Conservation (phyloP, 345 rosid genomes). For the Sonneratia alba region DNA sequence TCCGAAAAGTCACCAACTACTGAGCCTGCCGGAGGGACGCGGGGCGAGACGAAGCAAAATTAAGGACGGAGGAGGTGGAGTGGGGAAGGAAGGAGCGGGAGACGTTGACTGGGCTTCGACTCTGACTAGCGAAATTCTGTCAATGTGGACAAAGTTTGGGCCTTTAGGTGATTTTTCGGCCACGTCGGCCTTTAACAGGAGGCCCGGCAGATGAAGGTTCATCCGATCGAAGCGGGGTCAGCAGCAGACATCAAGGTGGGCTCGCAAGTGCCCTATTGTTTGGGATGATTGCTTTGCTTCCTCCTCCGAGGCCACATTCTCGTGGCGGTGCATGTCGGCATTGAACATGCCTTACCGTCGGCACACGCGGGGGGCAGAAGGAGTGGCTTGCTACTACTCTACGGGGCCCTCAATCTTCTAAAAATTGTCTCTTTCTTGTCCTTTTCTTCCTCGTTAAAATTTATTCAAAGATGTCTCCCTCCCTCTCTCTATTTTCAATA, state of each 20-base stretch:
- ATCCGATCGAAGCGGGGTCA: too few relatives aligned
- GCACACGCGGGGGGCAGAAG: slow-evolving; percentile 5
- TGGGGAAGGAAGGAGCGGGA: not conserved
- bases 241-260: not conserved
- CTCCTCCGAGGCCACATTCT: not conserved
- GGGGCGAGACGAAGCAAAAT: not conserved
- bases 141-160: not conserved
- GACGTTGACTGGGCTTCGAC: not conserved
- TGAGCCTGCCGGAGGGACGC: not conserved
- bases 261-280: not conserved
- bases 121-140: not conserved
- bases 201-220: too few relatives aligned
- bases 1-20: slow-evolving; percentile 1
- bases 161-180: too few relatives aligned
- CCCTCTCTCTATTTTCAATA: too few relatives aligned
- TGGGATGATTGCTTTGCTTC: not conserved
- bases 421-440: too few relatives aligned
- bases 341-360: slow-evolving; percentile 36
- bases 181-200: too few relatives aligned
- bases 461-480: too few relatives aligned
- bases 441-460: too few relatives aligned
- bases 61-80: not conserved
- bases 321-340: slow-evolving; percentile 8
- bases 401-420: too few relatives aligned
- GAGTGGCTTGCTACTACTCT: too few relatives aligned